Evolutionary conservation across 2,329 filamentous ascomycete genomes (phyloP).

Genomic region (Teratosphaeriaceae sp.): DNA sequence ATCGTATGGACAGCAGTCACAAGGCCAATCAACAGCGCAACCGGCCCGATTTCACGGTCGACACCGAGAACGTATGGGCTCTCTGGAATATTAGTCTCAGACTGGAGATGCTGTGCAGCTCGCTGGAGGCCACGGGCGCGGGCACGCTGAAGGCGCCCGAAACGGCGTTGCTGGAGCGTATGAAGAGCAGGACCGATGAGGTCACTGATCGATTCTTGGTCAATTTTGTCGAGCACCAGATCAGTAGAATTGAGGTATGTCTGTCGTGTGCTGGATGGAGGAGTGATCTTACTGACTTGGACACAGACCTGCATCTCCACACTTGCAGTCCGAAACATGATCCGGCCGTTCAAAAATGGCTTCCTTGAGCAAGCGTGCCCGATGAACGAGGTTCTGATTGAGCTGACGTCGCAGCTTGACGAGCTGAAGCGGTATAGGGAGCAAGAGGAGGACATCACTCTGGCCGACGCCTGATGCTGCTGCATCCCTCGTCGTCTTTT

Average conservation of each 20-base stretch:
- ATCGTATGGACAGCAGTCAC: conserved; percentile 4
- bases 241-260: conserved; percentile 89
- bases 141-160: conserved; percentile 69
- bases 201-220: conserved; percentile 82
- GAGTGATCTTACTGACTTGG: background rate
- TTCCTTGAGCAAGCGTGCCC: conserved; percentile 70
- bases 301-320: conserved; percentile 72
- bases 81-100: conserved; percentile 85
- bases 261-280: background rate
- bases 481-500: background rate
- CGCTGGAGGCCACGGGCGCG: conserved; percentile 64
- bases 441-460: conserved; percentile 10
- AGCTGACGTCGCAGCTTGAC: conserved; percentile 54
- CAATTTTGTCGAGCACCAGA: conserved; percentile 89
- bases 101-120: conserved; percentile 87
- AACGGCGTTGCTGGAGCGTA: conserved; percentile 70
- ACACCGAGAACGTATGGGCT: conserved; percentile 79
- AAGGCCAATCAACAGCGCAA: background rate
- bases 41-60: conserved; percentile 59
- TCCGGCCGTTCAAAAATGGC: conserved; percentile 60
- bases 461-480: conserved; percentile 3
- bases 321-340: conserved; percentile 70
- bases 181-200: conserved; percentile 67
- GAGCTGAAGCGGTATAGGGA: conserved; percentile 48
- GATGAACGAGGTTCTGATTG: conserved; percentile 64